These are phyloP conservation scores for Fraxinus albicans DNA, from an alignment of 305 asterid species.

Conservation along the genomic window DNA sequence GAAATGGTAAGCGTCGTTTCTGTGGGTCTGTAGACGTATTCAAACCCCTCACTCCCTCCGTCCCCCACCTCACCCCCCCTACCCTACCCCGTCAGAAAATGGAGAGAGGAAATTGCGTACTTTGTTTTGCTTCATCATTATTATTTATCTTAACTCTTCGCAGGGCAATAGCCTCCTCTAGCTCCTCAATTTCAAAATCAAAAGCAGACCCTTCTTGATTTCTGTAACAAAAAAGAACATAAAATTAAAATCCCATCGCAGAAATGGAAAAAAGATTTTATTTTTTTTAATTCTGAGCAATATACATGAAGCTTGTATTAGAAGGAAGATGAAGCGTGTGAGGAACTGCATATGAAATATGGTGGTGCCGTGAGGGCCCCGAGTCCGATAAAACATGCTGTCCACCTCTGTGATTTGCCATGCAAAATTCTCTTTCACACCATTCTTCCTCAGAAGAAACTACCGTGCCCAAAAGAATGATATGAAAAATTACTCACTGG, in stretches of 20 bases:
- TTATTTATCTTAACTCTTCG: conserved; percentile 56
- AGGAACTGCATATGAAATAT: conserved; percentile 48
- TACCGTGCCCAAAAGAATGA: neutral
- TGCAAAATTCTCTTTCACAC: conserved; percentile 50
- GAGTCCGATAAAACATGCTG: conserved; percentile 25
- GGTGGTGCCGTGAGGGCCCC: conserved; percentile 41
- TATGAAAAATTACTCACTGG: neutral
- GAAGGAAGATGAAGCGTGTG: conserved; percentile 50
- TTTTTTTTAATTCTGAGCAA: neutral
- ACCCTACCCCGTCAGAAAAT: conserved; percentile 44
- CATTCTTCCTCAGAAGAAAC: conserved; percentile 28
- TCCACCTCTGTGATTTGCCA: conserved; percentile 66
- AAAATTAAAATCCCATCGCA: conserved; percentile 16
- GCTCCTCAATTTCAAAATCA: conserved; percentile 65
- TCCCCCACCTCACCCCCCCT: neutral
- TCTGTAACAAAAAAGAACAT: neutral
- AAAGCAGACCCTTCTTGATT: conserved; percentile 62
- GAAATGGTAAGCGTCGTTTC: conserved; percentile 44
- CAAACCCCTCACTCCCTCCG: conserved; percentile 15
- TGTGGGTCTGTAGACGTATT: conserved; percentile 34
- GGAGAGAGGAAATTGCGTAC: conserved; percentile 37
- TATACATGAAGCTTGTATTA: conserved; percentile 52
- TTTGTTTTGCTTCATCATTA: conserved; percentile 61
- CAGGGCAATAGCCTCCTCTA: conserved; percentile 76
- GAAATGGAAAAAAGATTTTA: neutral